Evolutionary conservation across 2,329 filamentous ascomycete species (phyloP), one percentile per base, ranked within the genome.

Genomic region (Xylaria hypoxylon): DNA sequence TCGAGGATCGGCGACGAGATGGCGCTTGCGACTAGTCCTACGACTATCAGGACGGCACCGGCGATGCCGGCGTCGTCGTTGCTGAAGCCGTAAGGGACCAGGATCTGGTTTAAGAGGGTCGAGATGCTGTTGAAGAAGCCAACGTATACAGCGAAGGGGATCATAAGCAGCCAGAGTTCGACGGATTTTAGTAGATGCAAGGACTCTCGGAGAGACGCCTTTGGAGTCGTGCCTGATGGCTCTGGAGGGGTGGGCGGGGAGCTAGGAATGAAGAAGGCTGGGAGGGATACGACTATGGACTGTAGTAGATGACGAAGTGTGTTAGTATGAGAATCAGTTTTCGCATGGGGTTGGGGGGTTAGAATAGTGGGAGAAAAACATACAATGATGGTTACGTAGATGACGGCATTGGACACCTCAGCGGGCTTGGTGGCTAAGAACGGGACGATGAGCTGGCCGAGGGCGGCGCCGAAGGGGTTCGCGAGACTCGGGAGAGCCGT

Each of bases 41-140:
- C 92, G 52, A 97, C 85, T 76, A 98, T 98, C 38, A 98, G 86
- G 8, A 98, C 80, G 0, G 92, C 96, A 70, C 96, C 96, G 11
- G 90, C 93, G 74, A 98, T 94, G 38, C 96, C 96, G 24, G 95
- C 92, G 62, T 97, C 86, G 70, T 91, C 90, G 77, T 97, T 91
- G 65, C 83, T 86, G 85, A 93, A 97, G 74, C 89, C 92, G 80
- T 97, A 95, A 0, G 96, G 96, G 44, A 87, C 83, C 70, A 98
- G 87, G 77, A 98, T 92, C 77, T 97, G 95, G 81, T 95, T 97
- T 10, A 98, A 85, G 1, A 98, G 87, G 1, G 92, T 92, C 56
- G 94, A 96, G 71, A 94, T 84, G 71, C 91, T 91, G 84, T 98
- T 98, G 89, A 99, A 99, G 82, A 96, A 90, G 73, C 92, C 94